Evolutionary conservation across 495 filamentous ascomycete genomes (phyloP).

Genomic region (Lasiosphaeria miniovina): DNA sequence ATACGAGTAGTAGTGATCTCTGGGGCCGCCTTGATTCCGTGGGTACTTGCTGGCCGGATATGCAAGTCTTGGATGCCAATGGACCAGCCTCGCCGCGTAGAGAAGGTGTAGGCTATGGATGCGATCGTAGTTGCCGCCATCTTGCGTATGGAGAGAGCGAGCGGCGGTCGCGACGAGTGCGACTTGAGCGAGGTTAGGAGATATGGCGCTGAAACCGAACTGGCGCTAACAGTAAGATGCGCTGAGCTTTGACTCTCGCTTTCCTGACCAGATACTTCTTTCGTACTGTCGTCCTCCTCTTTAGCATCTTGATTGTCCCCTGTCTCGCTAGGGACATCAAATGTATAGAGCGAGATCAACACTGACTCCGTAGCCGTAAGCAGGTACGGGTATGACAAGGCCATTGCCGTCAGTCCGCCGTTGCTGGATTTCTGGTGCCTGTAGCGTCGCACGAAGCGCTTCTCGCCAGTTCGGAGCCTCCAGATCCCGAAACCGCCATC

Average conservation of each 20-base stretch:
- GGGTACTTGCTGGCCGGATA: constrained; percentile 38
- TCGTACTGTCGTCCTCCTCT: background rate
- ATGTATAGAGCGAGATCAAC: constrained; percentile 69
- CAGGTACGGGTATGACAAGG: constrained; percentile 71
- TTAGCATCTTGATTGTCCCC: constrained; percentile 9
- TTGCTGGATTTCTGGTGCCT: constrained; percentile 54
- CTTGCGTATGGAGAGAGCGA: constrained; percentile 72
- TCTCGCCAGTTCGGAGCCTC: constrained; percentile 47
- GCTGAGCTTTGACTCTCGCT: background rate
- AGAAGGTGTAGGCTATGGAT: constrained; percentile 80
- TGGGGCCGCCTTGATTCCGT: constrained; percentile 26
- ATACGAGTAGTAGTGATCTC: constrained; percentile 47
- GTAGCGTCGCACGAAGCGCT: constrained; percentile 47
- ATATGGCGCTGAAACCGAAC: constrained; percentile 37
- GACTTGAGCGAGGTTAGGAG: constrained; percentile 80
- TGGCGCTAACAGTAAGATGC: background rate
- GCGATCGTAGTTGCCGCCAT: constrained; percentile 61
- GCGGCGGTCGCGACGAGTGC: constrained; percentile 72
- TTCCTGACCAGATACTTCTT: background rate
- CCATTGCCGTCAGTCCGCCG: constrained; percentile 70
- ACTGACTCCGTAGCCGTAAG: constrained; percentile 73
- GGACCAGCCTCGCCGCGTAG: constrained; percentile 73
- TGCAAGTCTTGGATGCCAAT: constrained; percentile 86
- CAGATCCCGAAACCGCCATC: constrained; percentile 74
- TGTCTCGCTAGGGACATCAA: constrained; percentile 38